phyloP scores from a whole-genome alignment of 441 rosid species.

The Dalechampia spathulata region DNA sequence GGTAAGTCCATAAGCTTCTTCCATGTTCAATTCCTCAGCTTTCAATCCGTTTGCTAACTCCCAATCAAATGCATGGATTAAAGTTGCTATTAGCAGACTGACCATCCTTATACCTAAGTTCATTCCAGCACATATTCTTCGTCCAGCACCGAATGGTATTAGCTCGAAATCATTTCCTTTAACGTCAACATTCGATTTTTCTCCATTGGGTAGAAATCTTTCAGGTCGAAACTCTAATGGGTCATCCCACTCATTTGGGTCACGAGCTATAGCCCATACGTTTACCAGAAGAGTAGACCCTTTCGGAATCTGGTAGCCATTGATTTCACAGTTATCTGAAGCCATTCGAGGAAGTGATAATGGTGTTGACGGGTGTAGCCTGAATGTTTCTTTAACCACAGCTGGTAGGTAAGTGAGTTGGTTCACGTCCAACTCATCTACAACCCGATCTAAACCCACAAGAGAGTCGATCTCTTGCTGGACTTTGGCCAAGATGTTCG shows the following conservation, averaged over 20 bases:
- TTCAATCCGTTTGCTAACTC: conserved; percentile 35
- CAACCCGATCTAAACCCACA: conserved; percentile 45
- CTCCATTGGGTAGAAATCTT: conserved; percentile 55
- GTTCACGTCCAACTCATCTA: conserved; percentile 46
- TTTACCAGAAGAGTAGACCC: conserved; percentile 41
- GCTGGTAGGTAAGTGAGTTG: conserved; percentile 56
- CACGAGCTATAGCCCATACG: conserved; percentile 60
- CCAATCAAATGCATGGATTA: conserved; percentile 70
- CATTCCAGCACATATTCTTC: conserved; percentile 76
- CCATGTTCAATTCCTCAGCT: conserved; percentile 60
- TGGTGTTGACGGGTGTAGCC: conserved; percentile 59
- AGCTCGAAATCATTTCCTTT: conserved; percentile 67
- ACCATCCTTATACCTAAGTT: conserved; percentile 64
- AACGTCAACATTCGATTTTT: conserved; percentile 46
- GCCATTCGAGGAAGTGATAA: conserved; percentile 49
- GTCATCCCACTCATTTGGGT: conserved; percentile 38
- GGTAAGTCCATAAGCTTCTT: conserved; percentile 63
- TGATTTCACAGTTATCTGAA: conserved; percentile 36
- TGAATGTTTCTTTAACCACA: conserved; percentile 57
- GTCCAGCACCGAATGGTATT: conserved; percentile 83
- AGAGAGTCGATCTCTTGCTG: conserved; percentile 48
- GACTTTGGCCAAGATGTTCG: conserved; percentile 31
- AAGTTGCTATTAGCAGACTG: conserved; percentile 48
- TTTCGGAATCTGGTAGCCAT: conserved; percentile 45
- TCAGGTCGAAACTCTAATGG: conserved; percentile 43